Base-by-base conservation (phyloP, 441 rosid species). In the Melastoma candidum region DNA sequence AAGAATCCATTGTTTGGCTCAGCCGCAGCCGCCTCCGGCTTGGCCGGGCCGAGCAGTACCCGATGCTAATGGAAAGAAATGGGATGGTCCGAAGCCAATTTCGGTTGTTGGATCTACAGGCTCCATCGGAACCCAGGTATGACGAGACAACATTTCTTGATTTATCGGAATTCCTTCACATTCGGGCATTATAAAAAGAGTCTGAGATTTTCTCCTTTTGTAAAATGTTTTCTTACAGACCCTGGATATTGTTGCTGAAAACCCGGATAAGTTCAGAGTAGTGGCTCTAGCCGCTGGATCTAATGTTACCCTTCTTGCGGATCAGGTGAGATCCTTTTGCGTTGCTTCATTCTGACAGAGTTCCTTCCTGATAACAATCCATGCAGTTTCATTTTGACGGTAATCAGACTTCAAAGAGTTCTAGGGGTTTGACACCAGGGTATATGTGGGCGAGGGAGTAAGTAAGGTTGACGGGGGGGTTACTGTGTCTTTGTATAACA, bases 231-330 rank as follows among this genome's bases (percentile, higher is more conserved):
- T 67, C 73, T 60, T 72, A 61, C 79, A 87, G 96, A 92, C 96
- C 11, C 68, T 92, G 80, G 94, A 80, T 63, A 88, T 85, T 57
- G 85, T 92, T 50, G 89, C 87, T 2, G 96, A 92, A 70, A 81
- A 88, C 70, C 92, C 95, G 10, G 85, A 85, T 61, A 88, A 85
- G 56, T 88, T 92, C 64, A 77, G 76, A 77, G 77, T 88, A 27
- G 98, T 92, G 61, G 96, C 89, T 26, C 75, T 92, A 45, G 95
- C 96, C 50, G 95, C 95, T 69, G 98, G 98, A 70, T 88, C 96
- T 11, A 92, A 92, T 64, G 83, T 88, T 41, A 73, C 96, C 56
- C 95, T 85, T 65, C 95, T 92, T 69, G 84, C 86, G 65, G 95
- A 88, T 65, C 95, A 92, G 95, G 22, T 17, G 22, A 17, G 22